Evolutionary conservation across 2,329 filamentous ascomycete species (phyloP), one percentile per base, ranked within the genome.

Genomic region (Trichophyton simii): DNA sequence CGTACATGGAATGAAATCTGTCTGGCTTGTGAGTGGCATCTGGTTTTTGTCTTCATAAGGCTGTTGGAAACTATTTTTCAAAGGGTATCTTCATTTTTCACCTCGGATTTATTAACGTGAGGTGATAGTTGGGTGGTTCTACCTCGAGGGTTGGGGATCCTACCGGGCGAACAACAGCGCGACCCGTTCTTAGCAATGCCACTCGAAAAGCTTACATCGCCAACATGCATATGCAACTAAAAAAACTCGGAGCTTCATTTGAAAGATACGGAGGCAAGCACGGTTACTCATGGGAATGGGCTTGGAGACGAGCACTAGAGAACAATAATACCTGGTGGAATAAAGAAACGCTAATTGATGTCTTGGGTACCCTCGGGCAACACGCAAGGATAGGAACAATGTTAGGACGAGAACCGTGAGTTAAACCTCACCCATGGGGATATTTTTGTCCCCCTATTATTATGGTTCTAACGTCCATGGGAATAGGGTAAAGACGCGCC

Each of bases 301-400:
- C 83, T 3, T 89, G 88, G 78, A 83, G 79, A 65, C 82, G 85
- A 60, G 82, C 82, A 22, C 68, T 96, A 42, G 72, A 85, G 31
- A 95, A 96, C 76, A 99, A 99, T 73, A 87, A 84, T 65, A 79
- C 80, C 58, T 99, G 94, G 94, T 84, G 91, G 77, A 83, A 87
- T 66, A 83, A 82, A 44, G 75, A 89, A 50, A 80, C 84, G 0
- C 78, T 95, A 52, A 78, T 89, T 57, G 88, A 96, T 54, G 82
- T 96, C 59, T 77, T 95, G 66, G 82, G 83, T 70, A 81, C 86
- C 61, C 77, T 96, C 34, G 94, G 91, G 2, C 82, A 80, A 36
- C 81, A 85, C 54, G 84, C 90, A 71, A 82, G 92, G 62, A 76
- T 99, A 58, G 91, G 92, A 0, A 82, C 91, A 2, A 91, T 99